Base-by-base conservation (phyloP, 768 basidiomycete species). In the Neoboletus subvelutipes region DNA sequence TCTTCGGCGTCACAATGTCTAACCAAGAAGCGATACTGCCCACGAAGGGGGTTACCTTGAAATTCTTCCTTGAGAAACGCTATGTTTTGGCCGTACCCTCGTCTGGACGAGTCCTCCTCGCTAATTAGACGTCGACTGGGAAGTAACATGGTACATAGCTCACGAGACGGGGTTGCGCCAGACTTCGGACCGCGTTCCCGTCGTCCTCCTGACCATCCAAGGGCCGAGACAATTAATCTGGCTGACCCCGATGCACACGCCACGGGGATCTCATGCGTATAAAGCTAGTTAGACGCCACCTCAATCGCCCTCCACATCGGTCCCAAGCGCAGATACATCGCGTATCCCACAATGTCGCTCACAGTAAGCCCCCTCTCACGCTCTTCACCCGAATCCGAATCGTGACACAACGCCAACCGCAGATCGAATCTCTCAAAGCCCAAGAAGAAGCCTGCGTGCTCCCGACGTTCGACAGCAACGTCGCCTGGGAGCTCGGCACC, bases 401-500 rank as follows among this genome's bases (percentile, higher is more conserved):
- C 26, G 9, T 13, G 12, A 12, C 3, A 1, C 12, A 2, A 10
- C 42, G 12, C n/a, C n/a, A 11, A 5, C 10, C 17, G 24, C 13
- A 67, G 63, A n/a, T 71, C 45, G 60, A 63, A 31, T 47, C 54
- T 4, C 42, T 73, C 50, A 53, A 52, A 29, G 54, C 65, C 5
- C 54, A 73, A 45, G 73, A 75, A 41, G 46, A 62, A 10, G 56
- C 60, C 11, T 65, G 71, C 40, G 45, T 62, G 1, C 71, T 74
- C 57, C 59, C 57, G 1, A 24, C 63, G 0, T 74, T 74, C 57
- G 65, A 72, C 48, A 65, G 67, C 26, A 60, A 68, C 47, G 71
- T 72, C 43, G 73, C 73, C 1, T 74, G 73, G 69, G 67, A 67
- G 29, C 47, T 74, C 26, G 73, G 73, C 15, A 60, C 53, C 31